Percentiles rank a stretch among this genome's conserved stretches.
phyloP scores from a whole-genome alignment of 2,329 filamentous ascomycete species.

The Fusarium falciforme region DNA sequence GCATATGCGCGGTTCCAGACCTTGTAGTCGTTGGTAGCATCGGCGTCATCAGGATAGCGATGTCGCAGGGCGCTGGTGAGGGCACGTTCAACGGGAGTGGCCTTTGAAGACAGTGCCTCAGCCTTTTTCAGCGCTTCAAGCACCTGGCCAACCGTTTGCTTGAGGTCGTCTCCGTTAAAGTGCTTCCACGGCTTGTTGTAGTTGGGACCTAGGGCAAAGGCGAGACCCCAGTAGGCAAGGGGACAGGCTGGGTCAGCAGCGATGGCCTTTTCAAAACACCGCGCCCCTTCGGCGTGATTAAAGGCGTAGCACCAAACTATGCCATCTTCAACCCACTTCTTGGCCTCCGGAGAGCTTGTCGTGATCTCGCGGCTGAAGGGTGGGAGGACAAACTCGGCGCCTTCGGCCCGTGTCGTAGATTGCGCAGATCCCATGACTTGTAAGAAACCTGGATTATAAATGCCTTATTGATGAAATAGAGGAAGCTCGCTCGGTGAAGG shows the following conservation, averaged over 20 bases:
- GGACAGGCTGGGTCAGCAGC: conserved; percentile 63
- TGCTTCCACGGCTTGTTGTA: conserved; percentile 76
- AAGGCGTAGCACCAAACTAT: conserved; percentile 77
- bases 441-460: background rate
- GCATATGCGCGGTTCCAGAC: conserved; percentile 47
- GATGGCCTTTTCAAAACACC: conserved; percentile 70
- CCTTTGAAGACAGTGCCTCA: conserved; percentile 20
- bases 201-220: conserved; percentile 77
- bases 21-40: conserved; percentile 55
- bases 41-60: conserved; percentile 67
- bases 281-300: conserved; percentile 74
- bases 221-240: conserved; percentile 75
- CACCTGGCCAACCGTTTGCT: conserved; percentile 28
- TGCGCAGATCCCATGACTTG: conserved; percentile 22
- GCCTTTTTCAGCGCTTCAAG: conserved; percentile 29
- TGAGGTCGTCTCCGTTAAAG: conserved; percentile 39
- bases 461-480: background rate
- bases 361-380: conserved; percentile 58
- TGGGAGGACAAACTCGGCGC: conserved; percentile 37
- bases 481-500: background rate
- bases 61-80: conserved; percentile 71
- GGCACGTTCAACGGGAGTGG: conserved; percentile 62
- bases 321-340: conserved; percentile 75
- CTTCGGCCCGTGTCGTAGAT: conserved; percentile 12
- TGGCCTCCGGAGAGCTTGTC: conserved; percentile 62